A percentile compares a stretch with the other conserved stretches of the same genome.
These are phyloP conservation scores for Colletotrichum endophyticum DNA, from an alignment of 2,329 filamentous ascomycete species.

Conservation along the genomic window DNA sequence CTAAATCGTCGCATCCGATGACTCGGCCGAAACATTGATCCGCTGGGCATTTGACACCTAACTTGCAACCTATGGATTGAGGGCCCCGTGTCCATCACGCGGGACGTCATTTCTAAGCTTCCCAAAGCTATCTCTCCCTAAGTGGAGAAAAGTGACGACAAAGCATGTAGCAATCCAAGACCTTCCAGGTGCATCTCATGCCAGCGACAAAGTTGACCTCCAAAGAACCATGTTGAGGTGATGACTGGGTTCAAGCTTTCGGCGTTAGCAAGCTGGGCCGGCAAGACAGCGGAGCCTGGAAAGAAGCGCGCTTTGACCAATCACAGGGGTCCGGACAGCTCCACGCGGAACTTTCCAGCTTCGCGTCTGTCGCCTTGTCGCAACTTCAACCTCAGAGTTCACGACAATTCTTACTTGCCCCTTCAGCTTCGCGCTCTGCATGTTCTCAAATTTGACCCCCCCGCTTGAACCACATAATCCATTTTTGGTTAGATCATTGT, in stretches of 20 bases:
- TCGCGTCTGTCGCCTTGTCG: not conserved
- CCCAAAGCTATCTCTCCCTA: not conserved
- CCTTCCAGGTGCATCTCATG: not conserved
- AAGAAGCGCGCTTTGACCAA: not conserved
- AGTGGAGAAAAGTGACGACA: not conserved
- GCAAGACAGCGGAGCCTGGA: not conserved
- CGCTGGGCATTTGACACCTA: not conserved
- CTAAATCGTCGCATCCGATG: not conserved
- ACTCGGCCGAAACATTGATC: not conserved
- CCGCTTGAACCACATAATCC: not conserved
- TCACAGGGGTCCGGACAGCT: not conserved
- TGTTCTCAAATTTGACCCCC: not conserved
- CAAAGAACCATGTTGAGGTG: not conserved
- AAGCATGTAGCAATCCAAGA: not conserved
- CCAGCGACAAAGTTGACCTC: not conserved
- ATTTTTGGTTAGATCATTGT: not conserved
- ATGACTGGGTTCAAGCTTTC: not conserved
- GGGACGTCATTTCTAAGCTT: not conserved
- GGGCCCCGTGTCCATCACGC: no score
- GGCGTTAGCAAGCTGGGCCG: not conserved
- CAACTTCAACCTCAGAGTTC: not conserved
- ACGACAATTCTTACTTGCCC: not conserved
- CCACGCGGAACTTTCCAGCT: constrained; percentile 19
- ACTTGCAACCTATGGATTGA: not conserved
- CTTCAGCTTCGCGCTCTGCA: not conserved